Evolutionary conservation across 2,329 filamentous ascomycete genomes (phyloP).

Genomic region (Ophiostoma quercus): DNA sequence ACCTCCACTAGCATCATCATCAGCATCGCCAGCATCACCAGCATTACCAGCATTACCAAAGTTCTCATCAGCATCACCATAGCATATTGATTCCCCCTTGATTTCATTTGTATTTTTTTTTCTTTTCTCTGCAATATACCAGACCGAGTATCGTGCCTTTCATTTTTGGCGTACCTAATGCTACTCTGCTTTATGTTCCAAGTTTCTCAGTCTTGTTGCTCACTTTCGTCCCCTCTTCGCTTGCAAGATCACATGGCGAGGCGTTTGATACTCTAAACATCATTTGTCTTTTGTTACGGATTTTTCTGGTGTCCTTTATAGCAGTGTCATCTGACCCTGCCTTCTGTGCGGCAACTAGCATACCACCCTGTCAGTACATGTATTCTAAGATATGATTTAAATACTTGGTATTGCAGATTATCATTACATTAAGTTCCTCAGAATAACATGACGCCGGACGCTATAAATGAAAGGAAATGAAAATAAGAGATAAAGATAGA

Average conservation of each 20-base stretch:
- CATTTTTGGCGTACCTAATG: background rate
- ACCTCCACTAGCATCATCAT: background rate
- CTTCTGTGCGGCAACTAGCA: background rate
- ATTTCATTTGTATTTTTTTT: background rate
- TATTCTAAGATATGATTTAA: background rate
- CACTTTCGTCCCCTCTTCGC: background rate
- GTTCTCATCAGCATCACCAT: background rate
- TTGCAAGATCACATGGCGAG: constrained; percentile 9
- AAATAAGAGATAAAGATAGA: background rate
- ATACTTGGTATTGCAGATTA: background rate
- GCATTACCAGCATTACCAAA: background rate
- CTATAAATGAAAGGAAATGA: background rate
- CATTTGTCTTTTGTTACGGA: background rate
- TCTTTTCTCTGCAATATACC: background rate
- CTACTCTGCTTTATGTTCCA: background rate
- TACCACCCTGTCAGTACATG: background rate
- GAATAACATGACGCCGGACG: background rate
- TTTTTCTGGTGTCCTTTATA: background rate
- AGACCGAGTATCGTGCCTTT: background rate
- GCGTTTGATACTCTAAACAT: constrained; percentile 22
- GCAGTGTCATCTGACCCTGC: background rate
- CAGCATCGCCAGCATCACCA: background rate
- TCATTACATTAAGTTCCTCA: background rate
- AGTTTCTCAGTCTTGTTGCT: background rate
- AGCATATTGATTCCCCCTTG: background rate